Evolutionary conservation across 192 early-diverging fungal species (phyloP), one percentile per base, ranked within the genome.

Genomic region (Coemansia sp.): DNA sequence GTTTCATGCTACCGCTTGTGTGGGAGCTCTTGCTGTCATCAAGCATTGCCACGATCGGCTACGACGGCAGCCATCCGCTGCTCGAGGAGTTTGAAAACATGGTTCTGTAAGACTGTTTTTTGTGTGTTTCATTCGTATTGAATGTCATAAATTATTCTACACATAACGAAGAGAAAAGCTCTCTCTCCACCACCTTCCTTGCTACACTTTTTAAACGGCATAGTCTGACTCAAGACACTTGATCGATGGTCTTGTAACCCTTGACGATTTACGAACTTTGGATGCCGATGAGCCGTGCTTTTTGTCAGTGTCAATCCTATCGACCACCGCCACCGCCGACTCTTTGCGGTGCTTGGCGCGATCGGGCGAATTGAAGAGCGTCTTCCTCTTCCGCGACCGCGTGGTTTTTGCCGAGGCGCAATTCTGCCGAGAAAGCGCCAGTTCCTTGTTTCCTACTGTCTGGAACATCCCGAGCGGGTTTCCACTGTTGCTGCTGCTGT

Each of bases 261-360:
- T 68, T 7, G 78, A 70, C 17, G 78, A 80, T 50, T 80, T 80
- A 68, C 78, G 78, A 31, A 80, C 72, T 28, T 70, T 70, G 60
- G 25, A 33, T 17, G 44, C 40, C 31, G 29, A 54, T 37, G 62
- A 13, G 52, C 30, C 30, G 29, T 54, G 30, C 55, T 55, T 38
- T 63, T 41, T 57, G 62, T 30, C 19, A 27, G 33, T 57, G 44
- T 30, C 25, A 28, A 44, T 20, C 41, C 50, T n/a, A n/a, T 54
- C 52, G 41, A 48, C 44, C 9, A 23, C 28, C 4, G 50, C 52
- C 28, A 48, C 44, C 9, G n/a, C 28, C 4, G 50, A 19, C 19
- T 27, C 62, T 38, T 19, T 55, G 53, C 22, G 33, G 13, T 30
- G 47, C 11, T 31, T 41, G 29, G 52, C 41, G 29, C 55, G 53